phyloP scores from a whole-genome alignment of 208 protist genomes.

The Strigomonas culicis region DNA sequence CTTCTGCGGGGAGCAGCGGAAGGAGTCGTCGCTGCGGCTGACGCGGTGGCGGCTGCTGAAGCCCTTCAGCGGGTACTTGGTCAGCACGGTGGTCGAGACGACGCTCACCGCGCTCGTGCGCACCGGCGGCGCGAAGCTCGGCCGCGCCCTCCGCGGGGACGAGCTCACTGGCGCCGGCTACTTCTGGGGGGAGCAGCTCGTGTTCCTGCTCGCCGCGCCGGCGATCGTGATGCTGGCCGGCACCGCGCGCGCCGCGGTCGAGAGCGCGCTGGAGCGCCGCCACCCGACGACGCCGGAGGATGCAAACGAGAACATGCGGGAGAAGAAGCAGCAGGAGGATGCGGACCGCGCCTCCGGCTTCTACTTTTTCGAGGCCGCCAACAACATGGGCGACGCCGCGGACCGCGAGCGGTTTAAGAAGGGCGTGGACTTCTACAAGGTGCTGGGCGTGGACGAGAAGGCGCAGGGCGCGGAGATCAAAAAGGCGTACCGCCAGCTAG shows the following conservation, averaged over 20 bases:
- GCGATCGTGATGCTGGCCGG: conserved; percentile 22
- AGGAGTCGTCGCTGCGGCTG: conserved; percentile 20
- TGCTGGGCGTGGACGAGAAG: conserved; percentile 49
- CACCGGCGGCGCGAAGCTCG: conserved; percentile 27
- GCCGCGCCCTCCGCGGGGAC: conserved; percentile 11
- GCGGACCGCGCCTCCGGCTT: conserved; percentile 11
- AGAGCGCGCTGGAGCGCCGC: conserved; percentile 23
- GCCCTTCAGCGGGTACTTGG: conserved; percentile 25
- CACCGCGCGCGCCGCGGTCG: conserved; percentile 8
- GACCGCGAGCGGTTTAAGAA: conserved; percentile 1
- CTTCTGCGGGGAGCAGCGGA: conserved; percentile 25
- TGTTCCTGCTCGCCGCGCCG: conserved; percentile 21
- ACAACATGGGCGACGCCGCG: neutral
- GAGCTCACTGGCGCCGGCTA: conserved; percentile 32
- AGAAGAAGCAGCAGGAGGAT: conserved; percentile 39
- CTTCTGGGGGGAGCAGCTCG: conserved; percentile 56
- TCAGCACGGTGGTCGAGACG: conserved; percentile 19
- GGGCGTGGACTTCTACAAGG: conserved; percentile 40
- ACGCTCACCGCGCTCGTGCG: conserved; percentile 28
- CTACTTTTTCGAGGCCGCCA: conserved; percentile 5
- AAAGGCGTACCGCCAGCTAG: conserved; percentile 55
- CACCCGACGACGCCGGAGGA: conserved; percentile 53
- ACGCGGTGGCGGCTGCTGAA: conserved; percentile 66
- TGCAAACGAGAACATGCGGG: conserved; percentile 36
- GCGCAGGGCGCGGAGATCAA: conserved; percentile 56